Evolutionary conservation across 2,329 filamentous ascomycete species (phyloP).

Genomic region (Periglandula ipomoeae): DNA sequence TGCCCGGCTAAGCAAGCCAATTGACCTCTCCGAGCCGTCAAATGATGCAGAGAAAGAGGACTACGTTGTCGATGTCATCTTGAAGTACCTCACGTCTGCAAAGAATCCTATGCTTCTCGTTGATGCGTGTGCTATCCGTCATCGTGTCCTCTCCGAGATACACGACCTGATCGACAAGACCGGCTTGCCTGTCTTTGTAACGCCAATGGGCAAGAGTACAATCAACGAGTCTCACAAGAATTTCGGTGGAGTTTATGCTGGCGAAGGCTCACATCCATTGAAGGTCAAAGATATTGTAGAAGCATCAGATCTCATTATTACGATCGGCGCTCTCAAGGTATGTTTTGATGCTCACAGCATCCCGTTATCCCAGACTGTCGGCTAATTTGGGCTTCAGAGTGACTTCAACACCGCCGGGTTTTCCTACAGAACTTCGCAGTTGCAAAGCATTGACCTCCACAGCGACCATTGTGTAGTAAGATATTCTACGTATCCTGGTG

Average conservation of each 20-base stretch:
- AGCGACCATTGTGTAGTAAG: slow-evolving; percentile 63
- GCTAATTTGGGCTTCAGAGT: slow-evolving; percentile 32
- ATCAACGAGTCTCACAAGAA: slow-evolving; percentile 67
- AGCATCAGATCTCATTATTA: slow-evolving; percentile 60
- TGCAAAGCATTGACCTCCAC: slow-evolving; percentile 75
- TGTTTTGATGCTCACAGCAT: background rate
- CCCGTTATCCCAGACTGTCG: background rate
- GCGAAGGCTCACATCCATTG: slow-evolving; percentile 59
- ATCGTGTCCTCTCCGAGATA: slow-evolving; percentile 63
- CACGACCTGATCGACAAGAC: slow-evolving; percentile 65
- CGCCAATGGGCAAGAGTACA: slow-evolving; percentile 82
- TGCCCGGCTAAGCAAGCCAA: slow-evolving; percentile 56
- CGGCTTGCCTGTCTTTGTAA: slow-evolving; percentile 72
- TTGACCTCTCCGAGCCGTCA: slow-evolving; percentile 53
- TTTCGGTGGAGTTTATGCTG: slow-evolving; percentile 79
- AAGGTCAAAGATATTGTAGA: slow-evolving; percentile 57
- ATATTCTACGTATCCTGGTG: slow-evolving; percentile 69
- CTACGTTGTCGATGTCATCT: slow-evolving; percentile 72
- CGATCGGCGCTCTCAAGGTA: slow-evolving; percentile 54
- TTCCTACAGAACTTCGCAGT: slow-evolving; percentile 66
- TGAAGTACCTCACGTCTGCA: slow-evolving; percentile 63
- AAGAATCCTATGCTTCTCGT: slow-evolving; percentile 71
- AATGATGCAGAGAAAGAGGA: slow-evolving; percentile 67
- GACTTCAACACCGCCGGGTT: slow-evolving; percentile 82
- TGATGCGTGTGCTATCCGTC: slow-evolving; percentile 74